These are phyloP conservation scores for Gonium pectorale DNA, from an alignment of 139 green algal genomes.

Conservation along the genomic window DNA sequence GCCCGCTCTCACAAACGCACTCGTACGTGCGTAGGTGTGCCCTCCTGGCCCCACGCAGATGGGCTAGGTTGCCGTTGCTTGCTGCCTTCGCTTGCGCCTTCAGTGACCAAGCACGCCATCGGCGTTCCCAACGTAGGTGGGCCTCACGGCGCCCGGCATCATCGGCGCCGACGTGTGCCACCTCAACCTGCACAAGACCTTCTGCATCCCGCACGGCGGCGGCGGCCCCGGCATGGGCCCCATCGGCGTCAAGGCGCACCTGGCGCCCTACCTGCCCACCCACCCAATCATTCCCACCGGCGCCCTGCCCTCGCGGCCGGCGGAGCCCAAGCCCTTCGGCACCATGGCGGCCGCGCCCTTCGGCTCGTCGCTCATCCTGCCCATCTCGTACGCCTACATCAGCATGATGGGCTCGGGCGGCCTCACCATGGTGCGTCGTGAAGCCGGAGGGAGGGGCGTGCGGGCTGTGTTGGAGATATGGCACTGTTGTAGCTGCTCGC, in stretches of 20 bases:
- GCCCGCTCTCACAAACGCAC: too few relatives aligned
- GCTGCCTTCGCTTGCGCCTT: too few relatives aligned
- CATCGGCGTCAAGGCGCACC: slow-evolving; percentile 96
- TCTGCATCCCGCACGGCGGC: slow-evolving; percentile 98
- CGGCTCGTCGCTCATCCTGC: slow-evolving; percentile 96
- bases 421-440: slow-evolving; percentile 87
- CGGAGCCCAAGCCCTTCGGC: slow-evolving; percentile 84
- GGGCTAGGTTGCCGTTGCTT: too few relatives aligned
- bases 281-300: slow-evolving; percentile 94
- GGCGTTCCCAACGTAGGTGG: too few relatives aligned
- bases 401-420: slow-evolving; percentile 96
- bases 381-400: slow-evolving; percentile 99
- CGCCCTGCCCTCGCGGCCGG: slow-evolving; percentile 54
- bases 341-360: slow-evolving; percentile 95
- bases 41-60: too few relatives aligned
- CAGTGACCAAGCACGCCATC: too few relatives aligned
- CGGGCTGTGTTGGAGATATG: too few relatives aligned
- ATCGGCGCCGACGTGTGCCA: slow-evolving; percentile 99
- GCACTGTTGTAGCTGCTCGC: too few relatives aligned
- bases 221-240: slow-evolving; percentile 88
- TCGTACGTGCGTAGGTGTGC: too few relatives aligned
- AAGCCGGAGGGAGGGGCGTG: too few relatives aligned
- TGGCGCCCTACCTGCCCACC: slow-evolving; percentile 96
- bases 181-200: slow-evolving; percentile 99
- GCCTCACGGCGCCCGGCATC: slow-evolving; percentile 95